Percentiles rank a stretch among this genome's conserved stretches.
Conservation (phyloP, 1,284 basidiomycete genomes). For the Termitomyces sp. region DNA sequence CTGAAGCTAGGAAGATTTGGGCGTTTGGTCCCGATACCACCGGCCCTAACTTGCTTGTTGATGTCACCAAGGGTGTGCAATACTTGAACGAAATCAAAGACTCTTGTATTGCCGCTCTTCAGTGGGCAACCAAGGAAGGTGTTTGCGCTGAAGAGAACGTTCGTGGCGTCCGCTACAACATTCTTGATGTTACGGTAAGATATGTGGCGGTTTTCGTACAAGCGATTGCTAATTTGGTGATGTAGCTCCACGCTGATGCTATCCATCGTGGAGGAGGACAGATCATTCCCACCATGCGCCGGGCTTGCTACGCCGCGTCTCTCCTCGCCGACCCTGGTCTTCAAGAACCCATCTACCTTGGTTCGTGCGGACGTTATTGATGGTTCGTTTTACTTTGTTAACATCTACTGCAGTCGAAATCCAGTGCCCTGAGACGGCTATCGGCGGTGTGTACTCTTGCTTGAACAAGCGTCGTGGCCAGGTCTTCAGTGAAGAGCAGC, state of each 20-base stretch:
- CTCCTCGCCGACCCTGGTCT: conserved; percentile 88
- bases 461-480: conserved; percentile 99
- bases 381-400: neutral
- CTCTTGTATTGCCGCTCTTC: conserved; percentile 98
- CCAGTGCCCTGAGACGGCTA: conserved; percentile 88
- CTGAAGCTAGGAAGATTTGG: conserved; percentile 99
- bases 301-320: conserved; percentile 94
- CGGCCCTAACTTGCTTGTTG: conserved; percentile 95
- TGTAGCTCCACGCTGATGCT: conserved; percentile 92
- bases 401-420: conserved; percentile 60
- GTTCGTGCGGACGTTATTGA: conserved; percentile 31
- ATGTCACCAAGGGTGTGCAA: conserved; percentile 98
- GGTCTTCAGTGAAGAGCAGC: conserved; percentile 97
- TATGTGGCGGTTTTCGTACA: neutral
- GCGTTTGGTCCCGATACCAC: conserved; percentile 99
- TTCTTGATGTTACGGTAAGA: conserved; percentile 82
- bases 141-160: conserved; percentile 96
- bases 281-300: conserved; percentile 96
- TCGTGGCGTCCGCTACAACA: conserved; percentile 96
- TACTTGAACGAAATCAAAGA: conserved; percentile 99
- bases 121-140: conserved; percentile 99
- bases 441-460: conserved; percentile 95
- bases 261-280: conserved; percentile 99
- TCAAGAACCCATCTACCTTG: conserved; percentile 96
- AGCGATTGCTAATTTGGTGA: neutral